phyloP scores from a whole-genome alignment of 1,284 basidiomycete species.

The Microbotryomycetes sp. region DNA sequence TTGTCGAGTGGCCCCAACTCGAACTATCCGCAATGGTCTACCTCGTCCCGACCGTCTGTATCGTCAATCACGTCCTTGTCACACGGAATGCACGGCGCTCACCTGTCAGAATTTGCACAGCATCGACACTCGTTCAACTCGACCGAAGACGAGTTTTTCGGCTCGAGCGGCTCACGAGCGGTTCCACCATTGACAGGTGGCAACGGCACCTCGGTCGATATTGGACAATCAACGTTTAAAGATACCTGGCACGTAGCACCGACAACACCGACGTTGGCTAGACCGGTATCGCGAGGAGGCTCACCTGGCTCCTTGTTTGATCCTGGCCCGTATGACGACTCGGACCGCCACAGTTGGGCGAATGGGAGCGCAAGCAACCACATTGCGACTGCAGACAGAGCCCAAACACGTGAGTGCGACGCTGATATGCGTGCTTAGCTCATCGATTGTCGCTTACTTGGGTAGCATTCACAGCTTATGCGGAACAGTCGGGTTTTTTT shows the following conservation, averaged over 20 bases:
- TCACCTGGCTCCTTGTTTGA: not conserved
- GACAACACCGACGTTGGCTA: not conserved
- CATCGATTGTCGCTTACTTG: not conserved
- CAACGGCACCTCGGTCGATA: not conserved
- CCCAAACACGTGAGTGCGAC: not conserved
- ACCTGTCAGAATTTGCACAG: not conserved
- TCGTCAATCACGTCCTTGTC: constrained; percentile 18
- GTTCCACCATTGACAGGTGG: not conserved
- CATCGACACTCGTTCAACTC: not conserved
- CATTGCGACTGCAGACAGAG: not conserved
- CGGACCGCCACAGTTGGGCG: not conserved
- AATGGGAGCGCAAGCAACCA: not conserved
- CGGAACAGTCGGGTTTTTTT: too few relatives aligned
- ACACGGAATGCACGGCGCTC: constrained; percentile 9
- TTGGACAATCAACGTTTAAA: too few relatives aligned
- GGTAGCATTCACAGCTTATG: constrained; percentile 3
- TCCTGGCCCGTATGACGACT: not conserved
- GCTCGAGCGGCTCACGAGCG: constrained; percentile 2
- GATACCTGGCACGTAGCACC: not conserved
- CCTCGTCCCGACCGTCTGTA: constrained; percentile 16
- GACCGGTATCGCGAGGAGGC: not conserved
- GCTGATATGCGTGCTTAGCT: not conserved
- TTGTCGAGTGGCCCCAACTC: too few relatives aligned
- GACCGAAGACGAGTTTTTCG: constrained; percentile 24
- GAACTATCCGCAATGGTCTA: too few relatives aligned